These are phyloP conservation scores for Cercospora brassicicola DNA, from an alignment of 2,329 filamentous ascomycete species.

Conservation along the genomic window DNA sequence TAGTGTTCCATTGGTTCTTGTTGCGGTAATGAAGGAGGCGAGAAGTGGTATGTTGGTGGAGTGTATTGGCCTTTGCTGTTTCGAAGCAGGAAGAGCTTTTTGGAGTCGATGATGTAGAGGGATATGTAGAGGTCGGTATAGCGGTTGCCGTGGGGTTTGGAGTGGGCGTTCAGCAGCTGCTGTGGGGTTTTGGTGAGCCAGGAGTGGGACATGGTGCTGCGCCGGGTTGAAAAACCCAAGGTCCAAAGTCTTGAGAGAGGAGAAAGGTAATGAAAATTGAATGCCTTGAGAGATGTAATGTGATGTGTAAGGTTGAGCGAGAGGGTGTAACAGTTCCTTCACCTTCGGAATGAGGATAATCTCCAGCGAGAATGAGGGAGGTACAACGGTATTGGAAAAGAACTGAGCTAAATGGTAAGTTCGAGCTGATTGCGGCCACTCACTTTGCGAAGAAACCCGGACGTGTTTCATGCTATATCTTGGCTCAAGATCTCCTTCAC, in stretches of 20 bases:
- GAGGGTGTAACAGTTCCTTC: too few species aligned
- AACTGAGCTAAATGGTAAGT: neutral
- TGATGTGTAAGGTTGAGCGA: neutral
- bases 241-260: too few species aligned
- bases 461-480: neutral
- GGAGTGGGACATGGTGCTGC: neutral
- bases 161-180: neutral
- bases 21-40: neutral
- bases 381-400: neutral
- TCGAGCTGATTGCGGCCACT: neutral
- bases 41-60: neutral
- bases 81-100: neutral
- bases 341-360: too few species aligned
- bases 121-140: neutral
- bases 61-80: neutral
- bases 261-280: too few species aligned
- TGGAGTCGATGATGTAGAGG: neutral
- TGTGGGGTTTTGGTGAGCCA: neutral
- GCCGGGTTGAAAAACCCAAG: too few species aligned
- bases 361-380: too few species aligned
- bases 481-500: slow-evolving; percentile 38
- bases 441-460: neutral
- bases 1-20: neutral
- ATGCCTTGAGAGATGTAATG: neutral
- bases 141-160: neutral